Evolutionary conservation across 495 filamentous ascomycete genomes (phyloP).

Genomic region (Darksidea phi): DNA sequence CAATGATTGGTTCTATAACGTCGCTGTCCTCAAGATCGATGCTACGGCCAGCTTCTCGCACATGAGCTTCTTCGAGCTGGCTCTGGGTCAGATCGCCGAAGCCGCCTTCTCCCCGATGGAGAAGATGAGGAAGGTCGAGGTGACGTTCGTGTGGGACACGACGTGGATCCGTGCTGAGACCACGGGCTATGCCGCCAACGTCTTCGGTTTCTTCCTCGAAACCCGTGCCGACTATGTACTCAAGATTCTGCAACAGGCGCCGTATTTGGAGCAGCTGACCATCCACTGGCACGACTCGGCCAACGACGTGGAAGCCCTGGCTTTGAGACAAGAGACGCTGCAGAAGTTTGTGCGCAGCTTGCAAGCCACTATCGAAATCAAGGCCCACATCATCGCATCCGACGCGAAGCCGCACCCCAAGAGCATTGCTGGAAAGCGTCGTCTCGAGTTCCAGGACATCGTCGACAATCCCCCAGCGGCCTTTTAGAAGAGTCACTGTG

Average conservation of each 20-base stretch:
- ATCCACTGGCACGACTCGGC: conserved; percentile 31
- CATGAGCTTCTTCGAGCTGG: conserved; percentile 24
- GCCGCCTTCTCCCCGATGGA: conserved; percentile 29
- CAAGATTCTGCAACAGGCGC: conserved; percentile 19
- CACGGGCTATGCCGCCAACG: background rate
- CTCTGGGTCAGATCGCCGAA: conserved; percentile 18
- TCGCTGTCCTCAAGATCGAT: conserved; percentile 26
- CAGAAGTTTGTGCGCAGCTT: conserved; percentile 9
- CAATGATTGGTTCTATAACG: conserved; percentile 31
- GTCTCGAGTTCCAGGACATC: conserved; percentile 22
- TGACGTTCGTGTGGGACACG: conserved; percentile 32
- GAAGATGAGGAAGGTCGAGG: conserved; percentile 28
- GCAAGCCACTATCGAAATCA: conserved; percentile 1
- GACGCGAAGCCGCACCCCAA: conserved; percentile 13
- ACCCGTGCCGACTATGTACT: conserved; percentile 14
- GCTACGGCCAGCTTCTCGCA: conserved; percentile 30
- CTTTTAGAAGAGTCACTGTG: background rate
- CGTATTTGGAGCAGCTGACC: conserved; percentile 14
- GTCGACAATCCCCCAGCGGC: background rate
- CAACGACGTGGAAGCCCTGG: conserved; percentile 12
- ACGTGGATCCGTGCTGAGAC: conserved; percentile 13
- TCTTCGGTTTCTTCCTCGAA: conserved; percentile 18
- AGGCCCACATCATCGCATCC: conserved; percentile 24
- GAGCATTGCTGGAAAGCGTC: conserved; percentile 14
- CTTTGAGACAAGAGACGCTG: conserved; percentile 10